Base-by-base conservation (phyloP, 2,329 filamentous ascomycete genomes). In the Leptographium radiaticola region DNA sequence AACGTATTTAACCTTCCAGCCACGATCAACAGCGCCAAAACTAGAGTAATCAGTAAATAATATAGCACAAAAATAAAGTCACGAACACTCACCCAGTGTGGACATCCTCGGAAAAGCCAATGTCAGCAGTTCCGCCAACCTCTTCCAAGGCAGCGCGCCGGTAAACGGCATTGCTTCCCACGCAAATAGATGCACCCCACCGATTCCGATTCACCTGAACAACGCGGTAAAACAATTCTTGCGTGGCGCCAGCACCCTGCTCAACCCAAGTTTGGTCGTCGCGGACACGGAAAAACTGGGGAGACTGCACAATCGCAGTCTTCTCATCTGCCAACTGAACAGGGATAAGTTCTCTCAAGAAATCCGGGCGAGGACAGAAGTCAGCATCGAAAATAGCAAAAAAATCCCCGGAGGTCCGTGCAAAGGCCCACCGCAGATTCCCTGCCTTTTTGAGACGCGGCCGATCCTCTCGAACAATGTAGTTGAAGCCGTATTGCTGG, bases 211-310 rank as follows among this genome's bases (percentile, higher is more conserved):
- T 54, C 15, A 54, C 53, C 43, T 54, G 48, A 16, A 54, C 53
- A n/a, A 54, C 53, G 18, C 53, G 53, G 43, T 54, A 54, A 30
- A 54, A 54, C 11, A 54, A 48, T 36, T 54, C 53, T 12, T 54
- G 53, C 34, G 53, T 54, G n/a, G 53, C 53, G 10, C 53, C 53
- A 5, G 53, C 53, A 18, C 53, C 53, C 12, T 54, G 53, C 20
- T 54, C 53, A 15, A 54, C 53, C 53, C 53, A 54, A 6, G 53
- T 54, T 36, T 54, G 53, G 6, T 54, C 53, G 25, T 51, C 48
- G 12, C 18, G 25, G 7, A 54, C 36, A 15, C 53, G 53, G 36
- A 54, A 54, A 34, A 51, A 54, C 36, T 54, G 53, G 12, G 53
- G 53, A 38, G 53, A 51, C 20, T 54, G 53, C 34, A 54, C 53